Evolutionary conservation across 768 basidiomycete species (phyloP).

Genomic region (Pleurotus giganteus): DNA sequence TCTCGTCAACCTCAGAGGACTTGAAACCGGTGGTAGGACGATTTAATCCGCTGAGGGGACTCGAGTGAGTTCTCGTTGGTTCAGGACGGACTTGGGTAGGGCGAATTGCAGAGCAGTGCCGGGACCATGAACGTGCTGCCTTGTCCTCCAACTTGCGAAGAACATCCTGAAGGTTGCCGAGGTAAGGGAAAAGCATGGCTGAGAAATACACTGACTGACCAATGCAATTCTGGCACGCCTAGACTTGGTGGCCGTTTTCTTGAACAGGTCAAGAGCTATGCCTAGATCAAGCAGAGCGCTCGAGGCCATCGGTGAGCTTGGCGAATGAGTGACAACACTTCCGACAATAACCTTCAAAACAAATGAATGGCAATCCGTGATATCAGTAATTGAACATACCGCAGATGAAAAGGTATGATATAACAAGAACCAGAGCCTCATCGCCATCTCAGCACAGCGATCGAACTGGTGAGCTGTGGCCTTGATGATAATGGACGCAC

Average conservation of each 20-base stretch:
- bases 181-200: background rate
- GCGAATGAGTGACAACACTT: slow-evolving; percentile 57
- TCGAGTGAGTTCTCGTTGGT: background rate
- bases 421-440: slow-evolving; percentile 51
- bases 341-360: slow-evolving; percentile 50
- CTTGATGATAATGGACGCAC: slow-evolving; percentile 50
- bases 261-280: slow-evolving; percentile 44
- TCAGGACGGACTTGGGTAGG: slow-evolving; percentile 9
- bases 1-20: background rate
- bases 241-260: slow-evolving; percentile 40
- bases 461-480: slow-evolving; percentile 48
- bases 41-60: background rate
- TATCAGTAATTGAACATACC: slow-evolving; percentile 24
- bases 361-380: slow-evolving; percentile 1
- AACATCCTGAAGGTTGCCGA: slow-evolving; percentile 30
- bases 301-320: slow-evolving; percentile 45
- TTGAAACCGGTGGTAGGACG: slow-evolving; percentile 9
- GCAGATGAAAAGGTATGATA: slow-evolving; percentile 51
- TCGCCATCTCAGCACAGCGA: slow-evolving; percentile 43
- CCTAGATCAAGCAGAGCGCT: slow-evolving; percentile 50
- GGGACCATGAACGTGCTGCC: slow-evolving; percentile 35
- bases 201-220: slow-evolving; percentile 24
- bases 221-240: slow-evolving; percentile 46
- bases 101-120: slow-evolving; percentile 18
- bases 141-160: slow-evolving; percentile 45